phyloP scores from a whole-genome alignment of 192 early-diverging fungal genomes.

The Coemansia sp. region DNA sequence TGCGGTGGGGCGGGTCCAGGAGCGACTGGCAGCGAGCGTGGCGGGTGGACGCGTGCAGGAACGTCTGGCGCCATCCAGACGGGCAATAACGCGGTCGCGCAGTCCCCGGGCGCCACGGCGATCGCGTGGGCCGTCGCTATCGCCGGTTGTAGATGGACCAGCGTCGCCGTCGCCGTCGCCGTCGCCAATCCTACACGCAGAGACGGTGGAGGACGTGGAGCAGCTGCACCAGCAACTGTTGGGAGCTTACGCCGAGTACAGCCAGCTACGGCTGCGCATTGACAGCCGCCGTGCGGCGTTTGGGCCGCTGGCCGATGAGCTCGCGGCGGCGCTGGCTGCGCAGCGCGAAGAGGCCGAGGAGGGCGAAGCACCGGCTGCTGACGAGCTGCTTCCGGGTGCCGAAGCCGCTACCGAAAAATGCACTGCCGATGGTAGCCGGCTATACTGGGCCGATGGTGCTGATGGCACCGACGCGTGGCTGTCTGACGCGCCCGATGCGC shows the following conservation, averaged over 20 bases:
- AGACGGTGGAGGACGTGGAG: conserved; percentile 36
- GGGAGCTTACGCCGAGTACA: conserved; percentile 32
- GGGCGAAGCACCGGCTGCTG: conserved; percentile 25
- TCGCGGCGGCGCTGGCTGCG: conserved; percentile 12
- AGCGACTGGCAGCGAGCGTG: conserved; percentile 14
- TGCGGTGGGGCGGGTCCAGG: conserved; percentile 41
- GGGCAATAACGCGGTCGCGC: neutral
- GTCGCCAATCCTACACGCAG: conserved; percentile 7
- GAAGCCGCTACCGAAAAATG: conserved; percentile 19
- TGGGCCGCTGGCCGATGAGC: conserved; percentile 26
- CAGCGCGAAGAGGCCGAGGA: conserved; percentile 27
- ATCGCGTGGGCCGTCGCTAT: conserved; percentile 35
- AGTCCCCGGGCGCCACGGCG: neutral
- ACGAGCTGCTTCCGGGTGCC: conserved; percentile 17
- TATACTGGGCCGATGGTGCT: conserved; percentile 31
- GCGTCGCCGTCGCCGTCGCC: conserved; percentile 17
- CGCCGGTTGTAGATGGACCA: conserved; percentile 14
- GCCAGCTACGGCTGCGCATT: conserved; percentile 37
- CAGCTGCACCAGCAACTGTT: conserved; percentile 18
- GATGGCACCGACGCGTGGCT: conserved; percentile 22
- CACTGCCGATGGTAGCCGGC: conserved; percentile 21
- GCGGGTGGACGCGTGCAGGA: neutral
- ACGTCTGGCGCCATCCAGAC: neutral
- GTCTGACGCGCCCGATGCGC: conserved; percentile 34
- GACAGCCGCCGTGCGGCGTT: conserved; percentile 23